These are phyloP conservation scores for Geotrichum restrictum DNA, from an alignment of 1,139 yeast species.

Conservation along the genomic window DNA sequence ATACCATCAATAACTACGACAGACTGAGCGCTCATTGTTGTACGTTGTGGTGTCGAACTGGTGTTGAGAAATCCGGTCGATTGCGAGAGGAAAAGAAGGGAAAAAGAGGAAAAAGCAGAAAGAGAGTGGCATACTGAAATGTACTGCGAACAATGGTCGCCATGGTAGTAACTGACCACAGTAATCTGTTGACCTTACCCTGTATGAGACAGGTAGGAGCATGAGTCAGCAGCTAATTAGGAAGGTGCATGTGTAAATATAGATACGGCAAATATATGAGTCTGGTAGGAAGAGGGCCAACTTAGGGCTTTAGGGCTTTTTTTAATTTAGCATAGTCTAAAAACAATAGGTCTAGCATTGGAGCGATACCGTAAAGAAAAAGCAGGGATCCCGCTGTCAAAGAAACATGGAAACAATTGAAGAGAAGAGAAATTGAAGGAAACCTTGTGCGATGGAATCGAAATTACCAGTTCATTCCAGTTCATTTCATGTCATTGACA, in stretches of 20 bases:
- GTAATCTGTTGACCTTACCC: conserved; percentile 3
- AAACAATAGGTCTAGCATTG: no score
- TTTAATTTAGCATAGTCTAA: no score
- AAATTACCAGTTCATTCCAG: no score
- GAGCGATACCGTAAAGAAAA: no score
- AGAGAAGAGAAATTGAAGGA: no score
- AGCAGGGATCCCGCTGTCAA: no score
- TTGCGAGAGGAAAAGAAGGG: conserved; percentile 2
- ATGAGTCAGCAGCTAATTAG: neutral
- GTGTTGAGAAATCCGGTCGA: conserved; percentile 16
- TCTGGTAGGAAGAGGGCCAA: neutral
- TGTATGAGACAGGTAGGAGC: neutral
- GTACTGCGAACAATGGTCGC: neutral
- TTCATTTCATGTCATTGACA: no score
- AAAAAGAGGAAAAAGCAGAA: neutral
- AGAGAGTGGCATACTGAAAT: conserved; percentile 10
- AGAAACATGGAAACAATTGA: no score
- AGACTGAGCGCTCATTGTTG: conserved; percentile 22
- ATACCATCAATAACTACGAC: conserved; percentile 23
- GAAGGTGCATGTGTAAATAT: neutral
- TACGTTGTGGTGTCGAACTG: conserved; percentile 20
- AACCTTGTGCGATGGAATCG: no score
- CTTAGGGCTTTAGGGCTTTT: conserved; percentile 14
- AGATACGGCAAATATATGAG: neutral
- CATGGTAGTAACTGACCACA: neutral